phyloP scores from a whole-genome alignment of 257 asterid genomes.

The Petunia axillaris region DNA sequence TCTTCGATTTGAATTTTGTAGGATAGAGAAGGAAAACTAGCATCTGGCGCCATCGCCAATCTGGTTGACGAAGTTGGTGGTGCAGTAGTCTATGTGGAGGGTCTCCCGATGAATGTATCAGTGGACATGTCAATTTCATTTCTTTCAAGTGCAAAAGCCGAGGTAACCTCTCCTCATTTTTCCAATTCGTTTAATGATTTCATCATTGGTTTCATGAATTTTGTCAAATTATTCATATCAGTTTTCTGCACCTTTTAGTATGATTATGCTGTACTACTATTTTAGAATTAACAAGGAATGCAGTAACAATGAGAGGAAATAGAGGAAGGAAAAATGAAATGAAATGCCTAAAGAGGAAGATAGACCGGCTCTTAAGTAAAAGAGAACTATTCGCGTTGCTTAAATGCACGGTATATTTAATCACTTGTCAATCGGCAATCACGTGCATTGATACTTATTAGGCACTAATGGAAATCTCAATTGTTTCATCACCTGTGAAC shows the following conservation, averaged over 20 bases:
- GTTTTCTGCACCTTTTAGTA: too few relatives aligned
- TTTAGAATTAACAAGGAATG: too few relatives aligned
- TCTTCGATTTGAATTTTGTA: conserved; percentile 22
- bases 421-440: neutral
- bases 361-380: neutral
- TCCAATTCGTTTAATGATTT: neutral
- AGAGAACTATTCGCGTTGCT: neutral
- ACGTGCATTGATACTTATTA: neutral
- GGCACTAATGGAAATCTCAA: neutral
- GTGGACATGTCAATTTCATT: conserved; percentile 75
- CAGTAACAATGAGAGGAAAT: too few relatives aligned
- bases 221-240: neutral
- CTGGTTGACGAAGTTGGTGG: conserved; percentile 73
- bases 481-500: conserved; percentile 1
- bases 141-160: conserved; percentile 62
- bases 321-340: neutral
- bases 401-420: neutral
- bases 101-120: conserved; percentile 61
- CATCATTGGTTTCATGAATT: conserved; percentile 10
- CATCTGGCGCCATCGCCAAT: conserved; percentile 64
- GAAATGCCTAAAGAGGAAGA: neutral
- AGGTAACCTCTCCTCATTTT: conserved; percentile 46
- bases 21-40: conserved; percentile 66
- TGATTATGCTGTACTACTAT: too few relatives aligned
- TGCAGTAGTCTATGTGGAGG: conserved; percentile 57